Conservation (phyloP, 371 early-diverging fungal species). For the Nosema muscidifuracis region DNA sequence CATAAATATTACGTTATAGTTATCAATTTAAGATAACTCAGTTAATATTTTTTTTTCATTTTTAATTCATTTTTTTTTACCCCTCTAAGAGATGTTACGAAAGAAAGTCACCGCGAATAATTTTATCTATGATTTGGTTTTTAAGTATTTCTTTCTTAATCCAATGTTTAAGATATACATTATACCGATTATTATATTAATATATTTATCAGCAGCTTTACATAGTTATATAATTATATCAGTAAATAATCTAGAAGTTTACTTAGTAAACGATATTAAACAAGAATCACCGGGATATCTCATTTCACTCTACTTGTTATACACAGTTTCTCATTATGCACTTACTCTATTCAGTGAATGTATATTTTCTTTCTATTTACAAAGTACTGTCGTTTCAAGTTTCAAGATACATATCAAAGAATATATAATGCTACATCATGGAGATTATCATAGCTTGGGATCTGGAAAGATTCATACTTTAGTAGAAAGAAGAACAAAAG, state of each 20-base stretch:
- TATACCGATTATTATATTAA: neutral
- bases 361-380: neutral
- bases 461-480: constrained; percentile 35
- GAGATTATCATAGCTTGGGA: constrained; percentile 11
- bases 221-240: constrained; percentile 3
- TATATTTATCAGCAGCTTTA: neutral
- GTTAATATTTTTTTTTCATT: neutral
- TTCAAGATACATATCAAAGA: neutral
- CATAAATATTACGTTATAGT: too few species aligned
- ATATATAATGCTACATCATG: constrained; percentile 12
- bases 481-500: constrained; percentile 29
- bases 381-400: neutral
- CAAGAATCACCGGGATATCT: neutral
- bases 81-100: neutral
- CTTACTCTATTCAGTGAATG: neutral
- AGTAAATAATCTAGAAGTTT: neutral
- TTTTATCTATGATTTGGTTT: neutral
- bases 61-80: neutral
- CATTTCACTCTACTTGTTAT: neutral
- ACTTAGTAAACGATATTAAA: neutral
- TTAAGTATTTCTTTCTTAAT: constrained; percentile 4
- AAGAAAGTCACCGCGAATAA: neutral
- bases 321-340: neutral
- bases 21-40: too few species aligned
- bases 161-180: constrained; percentile 11